phyloP scores from a whole-genome alignment of 352 stramenopile species.

The Phytophthora uliginosa region DNA sequence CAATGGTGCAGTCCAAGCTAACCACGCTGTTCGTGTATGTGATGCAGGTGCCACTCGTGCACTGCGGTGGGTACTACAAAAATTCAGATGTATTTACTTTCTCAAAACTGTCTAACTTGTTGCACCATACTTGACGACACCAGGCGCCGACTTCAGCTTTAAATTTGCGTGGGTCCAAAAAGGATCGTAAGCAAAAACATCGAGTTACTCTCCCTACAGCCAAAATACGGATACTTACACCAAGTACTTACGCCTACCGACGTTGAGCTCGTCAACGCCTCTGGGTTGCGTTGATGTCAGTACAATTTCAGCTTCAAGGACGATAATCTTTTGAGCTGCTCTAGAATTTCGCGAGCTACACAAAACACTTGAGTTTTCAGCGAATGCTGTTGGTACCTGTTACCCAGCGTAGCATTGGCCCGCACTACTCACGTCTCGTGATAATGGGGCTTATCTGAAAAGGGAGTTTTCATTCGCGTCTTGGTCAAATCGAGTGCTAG shows the following conservation, averaged over 20 bases:
- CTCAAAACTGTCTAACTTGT: not conserved
- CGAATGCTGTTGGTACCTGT: too few relatives aligned
- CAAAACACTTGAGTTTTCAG: too few relatives aligned
- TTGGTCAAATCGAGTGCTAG: too few relatives aligned
- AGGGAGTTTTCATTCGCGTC: too few relatives aligned
- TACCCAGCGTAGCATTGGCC: too few relatives aligned
- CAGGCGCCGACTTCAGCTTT: conserved; percentile 39
- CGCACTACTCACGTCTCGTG: too few relatives aligned
- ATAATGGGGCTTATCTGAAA: too few relatives aligned
- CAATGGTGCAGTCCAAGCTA: conserved; percentile 41
- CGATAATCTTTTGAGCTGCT: too few relatives aligned
- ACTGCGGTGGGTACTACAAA: conserved; percentile 25
- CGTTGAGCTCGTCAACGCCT: not conserved
- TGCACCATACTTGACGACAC: not conserved
- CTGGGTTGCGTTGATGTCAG: not conserved
- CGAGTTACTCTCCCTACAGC: too few relatives aligned
- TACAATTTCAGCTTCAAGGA: not conserved
- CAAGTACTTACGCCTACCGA: too few relatives aligned
- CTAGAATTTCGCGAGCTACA: too few relatives aligned
- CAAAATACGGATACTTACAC: too few relatives aligned
- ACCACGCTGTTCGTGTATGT: conserved; percentile 41
- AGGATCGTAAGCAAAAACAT: not conserved
- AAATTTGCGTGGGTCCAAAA: conserved; percentile 30
- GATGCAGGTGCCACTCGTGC: conserved; percentile 40
- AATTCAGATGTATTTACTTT: not conserved